A percentile compares a stretch with the other conserved stretches of the same genome.
phyloP scores from a whole-genome alignment of 169 alveolate species.

The Plasmodium inui region DNA sequence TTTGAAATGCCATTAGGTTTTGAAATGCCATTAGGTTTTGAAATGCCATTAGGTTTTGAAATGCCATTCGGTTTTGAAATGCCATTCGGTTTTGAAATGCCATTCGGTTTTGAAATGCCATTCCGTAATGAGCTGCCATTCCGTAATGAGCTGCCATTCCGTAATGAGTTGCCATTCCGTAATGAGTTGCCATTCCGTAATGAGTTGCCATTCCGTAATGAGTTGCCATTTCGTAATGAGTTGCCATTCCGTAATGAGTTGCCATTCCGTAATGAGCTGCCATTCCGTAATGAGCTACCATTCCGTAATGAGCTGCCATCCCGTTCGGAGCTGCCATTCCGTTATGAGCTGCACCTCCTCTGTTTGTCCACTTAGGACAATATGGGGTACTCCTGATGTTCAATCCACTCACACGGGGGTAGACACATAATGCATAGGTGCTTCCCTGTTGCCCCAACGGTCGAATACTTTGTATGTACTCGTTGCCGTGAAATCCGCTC shows the following conservation, averaged over 20 bases:
- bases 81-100: neutral
- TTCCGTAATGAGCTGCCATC: neutral
- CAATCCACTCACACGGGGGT: neutral
- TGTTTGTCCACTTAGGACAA: neutral
- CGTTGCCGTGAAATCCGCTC: neutral
- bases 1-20: neutral
- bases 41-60: no score
- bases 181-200: no score
- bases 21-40: no score
- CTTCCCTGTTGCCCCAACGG: neutral
- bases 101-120: neutral
- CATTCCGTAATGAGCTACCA: no score
- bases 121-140: neutral
- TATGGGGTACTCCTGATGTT: neutral
- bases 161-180: neutral
- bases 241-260: no score
- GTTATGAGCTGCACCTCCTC: neutral
- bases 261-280: no score
- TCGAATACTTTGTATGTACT: neutral
- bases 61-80: neutral
- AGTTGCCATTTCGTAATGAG: no score
- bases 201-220: no score
- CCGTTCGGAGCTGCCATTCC: neutral
- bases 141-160: neutral
- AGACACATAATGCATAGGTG: neutral